phyloP scores from a whole-genome alignment of 2,329 filamentous ascomycete species.

The Botrytis byssoidea region DNA sequence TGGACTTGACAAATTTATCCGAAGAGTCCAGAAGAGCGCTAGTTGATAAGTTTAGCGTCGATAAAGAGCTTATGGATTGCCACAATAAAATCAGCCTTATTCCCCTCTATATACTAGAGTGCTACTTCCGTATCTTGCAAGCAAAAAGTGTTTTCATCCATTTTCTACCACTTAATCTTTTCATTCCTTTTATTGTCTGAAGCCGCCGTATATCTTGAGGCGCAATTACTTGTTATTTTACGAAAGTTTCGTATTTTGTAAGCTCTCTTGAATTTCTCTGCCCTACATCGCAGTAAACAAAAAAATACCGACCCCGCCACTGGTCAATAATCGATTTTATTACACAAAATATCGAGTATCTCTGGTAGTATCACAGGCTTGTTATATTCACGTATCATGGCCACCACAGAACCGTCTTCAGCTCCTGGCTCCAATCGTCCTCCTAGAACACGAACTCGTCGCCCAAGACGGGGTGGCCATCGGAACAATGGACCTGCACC shows the following conservation, averaged over 20 bases:
- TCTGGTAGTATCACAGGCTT: not conserved
- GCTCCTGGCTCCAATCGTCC: conserved; percentile 25
- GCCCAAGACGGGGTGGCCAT: conserved; percentile 32
- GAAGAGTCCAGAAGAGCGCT: conserved; percentile 1
- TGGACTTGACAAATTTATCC: conserved; percentile 13
- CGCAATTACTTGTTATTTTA: conserved; percentile 26
- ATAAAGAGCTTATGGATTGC: conserved; percentile 12
- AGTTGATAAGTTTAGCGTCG: not conserved
- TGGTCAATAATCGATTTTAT: not conserved
- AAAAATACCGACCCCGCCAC: conserved; percentile 24
- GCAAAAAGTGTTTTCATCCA: not conserved
- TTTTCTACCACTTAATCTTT: not conserved
- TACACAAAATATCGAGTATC: conserved; percentile 8
- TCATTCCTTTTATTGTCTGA: conserved; percentile 31
- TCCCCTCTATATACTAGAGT: not conserved
- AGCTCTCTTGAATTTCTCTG: not conserved
- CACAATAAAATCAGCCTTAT: conserved; percentile 20
- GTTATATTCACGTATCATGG: conserved; percentile 25
- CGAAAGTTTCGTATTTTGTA: not conserved
- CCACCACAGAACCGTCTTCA: conserved; percentile 26
- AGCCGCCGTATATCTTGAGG: conserved; percentile 38
- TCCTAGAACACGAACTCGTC: conserved; percentile 30
- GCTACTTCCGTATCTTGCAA: not conserved
- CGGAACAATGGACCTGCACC: conserved; percentile 23
- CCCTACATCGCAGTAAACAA: not conserved